A percentile compares a stretch with the other conserved stretches of the same genome.
These are phyloP conservation scores for Thelonectria rubi DNA, from an alignment of 2,329 filamentous ascomycete species.

Conservation along the genomic window DNA sequence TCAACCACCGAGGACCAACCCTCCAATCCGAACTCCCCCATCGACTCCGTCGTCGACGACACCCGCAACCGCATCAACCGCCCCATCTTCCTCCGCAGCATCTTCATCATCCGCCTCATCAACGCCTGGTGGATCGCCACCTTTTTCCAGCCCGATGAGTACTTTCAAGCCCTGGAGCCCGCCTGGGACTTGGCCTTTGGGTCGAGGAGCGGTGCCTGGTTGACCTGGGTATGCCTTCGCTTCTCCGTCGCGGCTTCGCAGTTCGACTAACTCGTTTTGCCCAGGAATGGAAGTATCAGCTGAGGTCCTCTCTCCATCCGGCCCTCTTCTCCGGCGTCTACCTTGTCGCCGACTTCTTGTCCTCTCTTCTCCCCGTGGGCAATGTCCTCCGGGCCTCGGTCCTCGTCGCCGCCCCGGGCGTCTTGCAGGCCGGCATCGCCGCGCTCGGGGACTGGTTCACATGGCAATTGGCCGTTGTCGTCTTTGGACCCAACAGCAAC, in stretches of 20 bases:
- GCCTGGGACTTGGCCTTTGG: conserved; percentile 93
- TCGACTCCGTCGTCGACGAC: conserved; percentile 27
- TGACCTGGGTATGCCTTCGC: conserved; percentile 82
- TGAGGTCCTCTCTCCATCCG: conserved; percentile 94
- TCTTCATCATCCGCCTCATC: conserved; percentile 76
- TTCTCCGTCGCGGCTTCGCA: conserved; percentile 13
- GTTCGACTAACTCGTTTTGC: conserved; percentile 27
- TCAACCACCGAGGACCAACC: conserved; percentile 10
- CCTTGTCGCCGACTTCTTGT: conserved; percentile 65
- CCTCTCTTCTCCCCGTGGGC: conserved; percentile 62
- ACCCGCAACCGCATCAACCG: conserved; percentile 36
- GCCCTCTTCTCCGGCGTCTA: conserved; percentile 83
- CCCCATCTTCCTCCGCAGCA: conserved; percentile 45
- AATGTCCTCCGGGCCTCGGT: conserved; percentile 68
- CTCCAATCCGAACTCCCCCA: not conserved
- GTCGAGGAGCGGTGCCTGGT: conserved; percentile 79
- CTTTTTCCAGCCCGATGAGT: conserved; percentile 99
- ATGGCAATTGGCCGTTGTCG: conserved; percentile 78
- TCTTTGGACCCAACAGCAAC: conserved; percentile 74
- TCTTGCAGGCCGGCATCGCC: conserved; percentile 80
- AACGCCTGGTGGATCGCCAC: conserved; percentile 84
- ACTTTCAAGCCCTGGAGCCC: conserved; percentile 93
- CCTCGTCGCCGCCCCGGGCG: conserved; percentile 76
- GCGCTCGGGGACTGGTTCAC: conserved; percentile 86
- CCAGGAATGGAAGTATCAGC: conserved; percentile 90